A percentile compares a stretch with the other conserved stretches of the same genome.
Conservation (phyloP, 176 grass and related monocot genomes). For the Musa schizocarpa region DNA sequence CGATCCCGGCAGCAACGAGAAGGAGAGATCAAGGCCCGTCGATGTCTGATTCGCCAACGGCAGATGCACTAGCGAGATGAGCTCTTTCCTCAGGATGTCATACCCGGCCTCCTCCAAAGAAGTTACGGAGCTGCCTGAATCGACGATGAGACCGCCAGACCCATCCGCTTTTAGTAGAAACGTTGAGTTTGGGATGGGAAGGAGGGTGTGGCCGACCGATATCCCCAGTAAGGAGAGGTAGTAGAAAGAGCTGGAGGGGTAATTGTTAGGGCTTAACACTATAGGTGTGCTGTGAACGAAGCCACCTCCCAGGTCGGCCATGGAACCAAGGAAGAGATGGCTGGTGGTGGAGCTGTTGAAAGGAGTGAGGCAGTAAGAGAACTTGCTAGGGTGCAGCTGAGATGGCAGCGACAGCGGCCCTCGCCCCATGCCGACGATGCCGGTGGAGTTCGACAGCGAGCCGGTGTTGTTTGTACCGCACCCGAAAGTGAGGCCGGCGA, state of each 20-base stretch:
- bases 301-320: conserved; percentile 26
- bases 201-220: conserved; percentile 23
- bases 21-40: conserved; percentile 43
- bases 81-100: conserved; percentile 22
- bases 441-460: conserved; percentile 15
- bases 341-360: conserved; percentile 13
- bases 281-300: background rate
- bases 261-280: conserved; percentile 7
- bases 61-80: conserved; percentile 23
- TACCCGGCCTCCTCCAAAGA: conserved; percentile 31
- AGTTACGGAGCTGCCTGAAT: conserved; percentile 48
- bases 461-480: conserved; percentile 40
- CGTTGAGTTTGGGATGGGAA: conserved; percentile 22
- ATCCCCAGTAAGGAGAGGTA: conserved; percentile 55
- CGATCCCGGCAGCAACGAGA: conserved; percentile 1
- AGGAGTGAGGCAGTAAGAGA: conserved; percentile 49
- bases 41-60: conserved; percentile 18
- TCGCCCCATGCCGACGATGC: conserved; percentile 35
- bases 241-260: conserved; percentile 35
- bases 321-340: conserved; percentile 40
- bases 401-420: conserved; percentile 35
- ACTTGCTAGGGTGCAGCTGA: conserved; percentile 38
- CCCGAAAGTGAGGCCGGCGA: conserved; percentile 33
- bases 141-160: conserved; percentile 39
- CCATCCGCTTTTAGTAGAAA: conserved; percentile 28